Conservation (phyloP, 2,329 filamentous ascomycete species). For the Epichloe typhina region DNA sequence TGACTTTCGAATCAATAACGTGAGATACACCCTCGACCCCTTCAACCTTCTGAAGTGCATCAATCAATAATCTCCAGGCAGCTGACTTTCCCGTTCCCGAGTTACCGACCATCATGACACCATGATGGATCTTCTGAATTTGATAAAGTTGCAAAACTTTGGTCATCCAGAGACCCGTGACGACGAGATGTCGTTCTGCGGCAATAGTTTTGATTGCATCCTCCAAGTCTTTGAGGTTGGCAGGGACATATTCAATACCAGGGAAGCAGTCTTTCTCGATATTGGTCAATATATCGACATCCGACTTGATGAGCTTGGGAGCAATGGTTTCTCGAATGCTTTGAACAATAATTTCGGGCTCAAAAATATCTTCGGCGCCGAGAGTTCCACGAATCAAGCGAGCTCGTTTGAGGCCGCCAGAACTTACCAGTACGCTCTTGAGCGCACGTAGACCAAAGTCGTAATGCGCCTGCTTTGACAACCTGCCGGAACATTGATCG, state of each 20-base stretch:
- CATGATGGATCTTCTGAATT: conserved; percentile 94
- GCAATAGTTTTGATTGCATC: conserved; percentile 73
- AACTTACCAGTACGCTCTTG: conserved; percentile 97
- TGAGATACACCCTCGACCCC: conserved; percentile 88
- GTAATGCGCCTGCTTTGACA: conserved; percentile 97
- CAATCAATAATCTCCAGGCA: conserved; percentile 84
- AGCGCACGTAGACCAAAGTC: conserved; percentile 95
- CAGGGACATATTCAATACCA: conserved; percentile 82
- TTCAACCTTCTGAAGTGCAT: conserved; percentile 83
- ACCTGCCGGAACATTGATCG: conserved; percentile 64
- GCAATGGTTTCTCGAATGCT: conserved; percentile 97
- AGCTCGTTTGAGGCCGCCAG: conserved; percentile 84
- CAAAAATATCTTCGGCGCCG: conserved; percentile 59
- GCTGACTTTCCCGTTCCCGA: conserved; percentile 96
- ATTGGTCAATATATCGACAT: conserved; percentile 75
- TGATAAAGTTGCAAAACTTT: conserved; percentile 96
- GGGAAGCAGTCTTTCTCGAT: conserved; percentile 83
- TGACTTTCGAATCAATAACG: conserved; percentile 98
- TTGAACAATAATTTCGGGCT: conserved; percentile 96
- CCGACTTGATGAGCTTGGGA: conserved; percentile 84
- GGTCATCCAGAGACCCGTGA: conserved; percentile 92
- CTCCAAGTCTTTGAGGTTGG: conserved; percentile 67
- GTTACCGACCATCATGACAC: conserved; percentile 99
- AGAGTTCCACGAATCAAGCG: conserved; percentile 49
- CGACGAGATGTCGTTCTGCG: conserved; percentile 71